Base-by-base conservation (phyloP, 306 rosid species). In the Rosa multiflora region DNA sequence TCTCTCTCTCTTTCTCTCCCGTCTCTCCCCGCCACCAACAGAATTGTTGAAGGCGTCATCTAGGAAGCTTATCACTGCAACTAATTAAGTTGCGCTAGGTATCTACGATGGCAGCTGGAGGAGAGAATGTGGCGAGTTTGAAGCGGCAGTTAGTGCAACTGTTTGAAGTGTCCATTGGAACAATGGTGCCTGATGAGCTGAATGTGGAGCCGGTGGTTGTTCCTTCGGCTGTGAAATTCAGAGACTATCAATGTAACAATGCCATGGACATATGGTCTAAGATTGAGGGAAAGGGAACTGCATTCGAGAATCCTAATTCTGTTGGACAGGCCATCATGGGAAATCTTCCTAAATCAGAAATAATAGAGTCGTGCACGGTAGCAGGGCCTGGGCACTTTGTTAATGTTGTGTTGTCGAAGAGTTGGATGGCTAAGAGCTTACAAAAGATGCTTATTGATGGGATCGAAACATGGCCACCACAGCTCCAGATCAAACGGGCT, bases 241-340 rank as follows among this genome's bases (percentile, higher is more conserved):
- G 96, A 12, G 98, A 95, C 84, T 95, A 95, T 74, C 98, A 95
- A 79, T 95, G 99, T 84, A 95, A 93, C 77, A 95, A 95, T 47
- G 99, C 99, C 17, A 93, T 95, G 99, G 88, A 92, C 64, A 76
- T 93, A 18, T 95, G 90, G 91, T 87, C 96, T 67, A 90, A 86
- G 83, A 86, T 92, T 35, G 93, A 87, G 82, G 97, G 91, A 77
- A 91, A 86, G 75, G 82, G 87, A 51, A 82, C 91, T 35, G 85
- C 55, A 37, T 90, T 87, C 67, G 99, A 95, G 71, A 89, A 90
- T 18, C 99, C 99, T 61, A 89, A 87, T 4, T 76, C 99, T 63
- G 91, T 95, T 73, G 99, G 99, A 46, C 89, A 92, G 91, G 99
- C 97, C 71, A 89, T 95, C 70, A 82, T 87, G 93, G 81, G 67